phyloP scores from a whole-genome alignment of 2,329 filamentous ascomycete species.

The Cercospora sojina region DNA sequence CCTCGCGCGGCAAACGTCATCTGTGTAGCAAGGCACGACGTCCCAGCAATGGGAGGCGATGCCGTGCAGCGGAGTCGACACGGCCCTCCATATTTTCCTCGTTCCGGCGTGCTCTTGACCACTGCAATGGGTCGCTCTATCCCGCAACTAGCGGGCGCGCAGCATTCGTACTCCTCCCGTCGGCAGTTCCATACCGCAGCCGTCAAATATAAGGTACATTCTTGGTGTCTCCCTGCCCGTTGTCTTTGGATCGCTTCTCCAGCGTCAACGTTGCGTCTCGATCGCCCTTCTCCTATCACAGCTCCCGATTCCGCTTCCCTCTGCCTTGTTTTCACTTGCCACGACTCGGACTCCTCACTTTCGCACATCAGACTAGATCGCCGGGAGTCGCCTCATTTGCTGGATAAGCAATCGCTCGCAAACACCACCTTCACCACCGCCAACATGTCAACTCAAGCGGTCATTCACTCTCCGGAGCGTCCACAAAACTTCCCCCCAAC shows the following conservation, averaged over 20 bases:
- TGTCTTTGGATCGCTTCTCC: background rate
- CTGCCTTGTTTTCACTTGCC: background rate
- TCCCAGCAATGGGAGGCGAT: constrained; percentile 9
- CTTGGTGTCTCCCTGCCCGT: background rate
- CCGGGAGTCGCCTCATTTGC: background rate
- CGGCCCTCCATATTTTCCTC: background rate
- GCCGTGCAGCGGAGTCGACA: constrained; percentile 2
- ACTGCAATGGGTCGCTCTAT: background rate
- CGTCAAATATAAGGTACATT: constrained; percentile 12
- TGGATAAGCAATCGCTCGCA: background rate
- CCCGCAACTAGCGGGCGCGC: background rate
- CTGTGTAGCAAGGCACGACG: background rate
- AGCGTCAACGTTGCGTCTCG: background rate
- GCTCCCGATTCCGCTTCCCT: background rate
- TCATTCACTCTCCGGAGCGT: constrained; percentile 1
- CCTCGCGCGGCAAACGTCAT: constrained; percentile 11
- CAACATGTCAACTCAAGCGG: constrained; percentile 5
- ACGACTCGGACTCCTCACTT: background rate
- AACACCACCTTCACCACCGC: background rate
- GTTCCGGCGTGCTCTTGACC: background rate
- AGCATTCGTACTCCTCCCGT: background rate
- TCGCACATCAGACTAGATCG: background rate
- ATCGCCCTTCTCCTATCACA: background rate
- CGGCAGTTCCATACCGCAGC: constrained; percentile 1
- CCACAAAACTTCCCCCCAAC: constrained; percentile 25